These are phyloP conservation scores for Heliosperma pusillum DNA, from an alignment of 148 eudicot genomes.

Conservation along the genomic window DNA sequence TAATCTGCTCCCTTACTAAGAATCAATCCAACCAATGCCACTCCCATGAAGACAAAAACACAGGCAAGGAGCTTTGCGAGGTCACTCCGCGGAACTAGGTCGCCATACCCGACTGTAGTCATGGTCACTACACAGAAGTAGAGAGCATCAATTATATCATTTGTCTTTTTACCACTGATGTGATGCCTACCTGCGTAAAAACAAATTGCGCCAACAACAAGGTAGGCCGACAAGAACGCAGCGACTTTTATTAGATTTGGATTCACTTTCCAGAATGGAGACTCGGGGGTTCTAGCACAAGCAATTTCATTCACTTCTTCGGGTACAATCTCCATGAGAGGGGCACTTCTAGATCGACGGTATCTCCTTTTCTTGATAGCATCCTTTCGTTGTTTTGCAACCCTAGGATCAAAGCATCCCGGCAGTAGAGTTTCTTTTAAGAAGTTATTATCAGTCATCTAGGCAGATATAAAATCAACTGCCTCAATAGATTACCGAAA, in stretches of 20 bases:
- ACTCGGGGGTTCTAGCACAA: slow-evolving; percentile 27
- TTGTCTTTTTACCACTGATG: slow-evolving; percentile 55
- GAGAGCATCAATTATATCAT: slow-evolving; percentile 67
- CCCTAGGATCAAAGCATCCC: slow-evolving; percentile 19
- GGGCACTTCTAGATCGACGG: slow-evolving; percentile 63
- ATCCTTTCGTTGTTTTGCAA: slow-evolving; percentile 15
- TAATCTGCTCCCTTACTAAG: slow-evolving; percentile 78
- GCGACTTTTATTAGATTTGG: slow-evolving; percentile 57
- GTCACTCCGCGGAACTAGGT: slow-evolving; percentile 58
- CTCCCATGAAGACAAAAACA: slow-evolving; percentile 78
- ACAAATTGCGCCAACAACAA: slow-evolving; percentile 47
- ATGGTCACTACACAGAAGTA: slow-evolving; percentile 87
- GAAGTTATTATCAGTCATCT: slow-evolving; percentile 24
- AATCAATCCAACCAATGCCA: slow-evolving; percentile 57
- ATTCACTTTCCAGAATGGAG: slow-evolving; percentile 35
- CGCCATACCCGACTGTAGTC: slow-evolving; percentile 97
- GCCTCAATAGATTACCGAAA: slow-evolving; percentile 16
- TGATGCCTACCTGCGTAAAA: slow-evolving; percentile 59
- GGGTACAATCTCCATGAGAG: slow-evolving; percentile 35
- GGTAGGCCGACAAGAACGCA: slow-evolving; percentile 40
- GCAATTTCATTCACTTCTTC: slow-evolving; percentile 26
- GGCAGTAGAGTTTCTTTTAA: slow-evolving; percentile 32
- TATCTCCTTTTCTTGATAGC: slow-evolving; percentile 40
- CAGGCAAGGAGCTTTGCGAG: slow-evolving; percentile 75
- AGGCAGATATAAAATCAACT: slow-evolving; percentile 3